A percentile compares a stretch with the other conserved stretches of the same genome.
phyloP scores from a whole-genome alignment of 1,139 yeast species.

The Blastobotrys malaysiensis region DNA sequence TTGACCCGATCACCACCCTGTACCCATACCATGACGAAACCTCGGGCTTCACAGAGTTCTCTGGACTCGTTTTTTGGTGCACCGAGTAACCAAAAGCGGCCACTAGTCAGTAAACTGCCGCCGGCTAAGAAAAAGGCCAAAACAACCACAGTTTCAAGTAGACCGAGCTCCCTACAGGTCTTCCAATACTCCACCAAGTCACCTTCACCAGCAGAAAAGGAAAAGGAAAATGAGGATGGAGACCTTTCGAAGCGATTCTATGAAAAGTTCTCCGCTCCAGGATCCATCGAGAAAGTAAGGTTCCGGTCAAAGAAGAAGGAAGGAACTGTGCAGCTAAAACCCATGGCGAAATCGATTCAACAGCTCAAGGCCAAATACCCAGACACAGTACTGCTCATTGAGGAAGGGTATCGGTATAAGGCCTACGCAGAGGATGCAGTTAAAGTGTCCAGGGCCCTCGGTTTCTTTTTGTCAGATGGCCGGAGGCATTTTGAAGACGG shows the following conservation, averaged over 20 bases:
- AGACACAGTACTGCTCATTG: constrained; percentile 71
- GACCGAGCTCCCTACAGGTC: neutral
- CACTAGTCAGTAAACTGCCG: neutral
- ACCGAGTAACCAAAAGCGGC: neutral
- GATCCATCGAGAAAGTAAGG: constrained; percentile 8
- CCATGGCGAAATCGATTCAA: constrained; percentile 53
- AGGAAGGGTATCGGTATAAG: constrained; percentile 88
- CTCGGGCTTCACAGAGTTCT: neutral
- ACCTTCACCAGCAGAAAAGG: neutral
- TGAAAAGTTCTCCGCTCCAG: constrained; percentile 6
- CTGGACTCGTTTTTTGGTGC: neutral
- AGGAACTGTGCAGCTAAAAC: constrained; percentile 3
- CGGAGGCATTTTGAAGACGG: constrained; percentile 47
- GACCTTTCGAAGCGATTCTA: neutral
- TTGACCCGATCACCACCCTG: neutral
- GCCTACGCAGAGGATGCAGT: constrained; percentile 82
- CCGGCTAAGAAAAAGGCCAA: neutral
- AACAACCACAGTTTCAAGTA: no score
- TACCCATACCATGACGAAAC: neutral
- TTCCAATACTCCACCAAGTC: neutral
- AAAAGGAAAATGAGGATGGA: neutral
- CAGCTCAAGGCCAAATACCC: constrained; percentile 53
- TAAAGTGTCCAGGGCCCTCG: constrained; percentile 56
- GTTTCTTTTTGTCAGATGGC: constrained; percentile 70
- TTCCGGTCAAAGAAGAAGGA: constrained; percentile 7